Base-by-base conservation (phyloP, 306 rosid genomes). In the Purshia tridentata region DNA sequence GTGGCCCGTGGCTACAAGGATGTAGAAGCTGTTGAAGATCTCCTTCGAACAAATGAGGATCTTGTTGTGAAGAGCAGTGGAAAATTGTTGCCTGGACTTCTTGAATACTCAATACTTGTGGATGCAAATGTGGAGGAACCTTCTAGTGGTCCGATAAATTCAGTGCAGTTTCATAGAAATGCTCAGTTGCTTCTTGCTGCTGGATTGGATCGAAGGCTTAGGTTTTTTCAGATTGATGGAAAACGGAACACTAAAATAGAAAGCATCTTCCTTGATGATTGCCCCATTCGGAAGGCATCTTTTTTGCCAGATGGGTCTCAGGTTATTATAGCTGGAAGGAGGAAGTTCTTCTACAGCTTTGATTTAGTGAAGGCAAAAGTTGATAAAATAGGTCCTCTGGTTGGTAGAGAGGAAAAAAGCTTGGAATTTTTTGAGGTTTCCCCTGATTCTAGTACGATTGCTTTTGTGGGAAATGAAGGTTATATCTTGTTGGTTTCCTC, bases 401-500 rank as follows among this genome's bases (percentile, higher is more conserved):
- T 94, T 69, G 97, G 95, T 69, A 85, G 98, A 85, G 95, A 89
- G 74, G 98, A 94, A 82, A 91, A 89, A 80, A 94, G 98, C 87
- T 76, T 94, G 84, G 98, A 91, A 78, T 14, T 15, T 83, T 91
- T 94, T 75, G 96, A 94, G 86, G 90, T 89, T 65, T 89, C 97
- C 68, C 88, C 95, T 22, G 96, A 94, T 81, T 94, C 98, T 70
- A 79, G 82, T 70, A 81, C 78, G n/a, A 78, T 94, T 77, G 98
- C 97, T 9, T 94, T 89, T 81, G 85, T 78, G 47, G 97, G 96
- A 22, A 94, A 94, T 79, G 96, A 94, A 83, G 98, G 98, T 52
- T 87, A 94, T 77, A 89, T 94, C 85, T 84, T 94, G 77, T 62
- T 94, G 80, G 97, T 94, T 60, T 91, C 97, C 39, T 58, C 92